Percentiles rank a stretch among this genome's conserved stretches.
Conservation (phyloP, 768 basidiomycete species). For the Tricholoma bakamatsutake region DNA sequence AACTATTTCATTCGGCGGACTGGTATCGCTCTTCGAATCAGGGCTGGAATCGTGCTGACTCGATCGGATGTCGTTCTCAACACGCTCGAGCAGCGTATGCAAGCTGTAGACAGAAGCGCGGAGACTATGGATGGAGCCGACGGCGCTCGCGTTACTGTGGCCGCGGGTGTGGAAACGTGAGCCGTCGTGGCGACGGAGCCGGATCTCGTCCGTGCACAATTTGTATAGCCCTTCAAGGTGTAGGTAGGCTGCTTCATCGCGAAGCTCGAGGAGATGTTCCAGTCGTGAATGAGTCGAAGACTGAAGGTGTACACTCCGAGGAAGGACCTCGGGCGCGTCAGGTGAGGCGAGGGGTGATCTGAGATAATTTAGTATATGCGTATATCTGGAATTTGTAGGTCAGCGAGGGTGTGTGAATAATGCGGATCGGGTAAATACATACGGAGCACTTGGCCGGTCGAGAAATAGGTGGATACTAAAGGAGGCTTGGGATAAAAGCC, state of each 20-base stretch:
- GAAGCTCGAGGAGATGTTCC: slow-evolving; percentile 65
- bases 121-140: slow-evolving; percentile 40
- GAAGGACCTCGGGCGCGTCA: slow-evolving; percentile 48
- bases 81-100: slow-evolving; percentile 53
- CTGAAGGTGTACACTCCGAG: slow-evolving; percentile 50
- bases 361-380: slow-evolving; percentile 66
- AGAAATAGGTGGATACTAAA: slow-evolving; percentile 65
- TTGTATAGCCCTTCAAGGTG: slow-evolving; percentile 57
- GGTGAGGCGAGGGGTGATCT: slow-evolving; percentile 45
- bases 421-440: slow-evolving; percentile 26
- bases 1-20: slow-evolving; percentile 9
- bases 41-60: slow-evolving; percentile 13
- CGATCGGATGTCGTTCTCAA: slow-evolving; percentile 29
- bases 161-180: slow-evolving; percentile 38
- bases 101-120: slow-evolving; percentile 54
- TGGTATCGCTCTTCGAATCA: slow-evolving; percentile 14
- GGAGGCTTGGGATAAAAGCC: slow-evolving; percentile 40
- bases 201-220: slow-evolving; percentile 65
- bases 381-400: slow-evolving; percentile 42
- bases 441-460: slow-evolving; percentile 77
- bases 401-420: slow-evolving; percentile 3
- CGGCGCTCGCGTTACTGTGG: slow-evolving; percentile 28
- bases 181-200: slow-evolving; percentile 43
- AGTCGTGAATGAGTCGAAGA: slow-evolving; percentile 42
- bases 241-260: slow-evolving; percentile 77